Base-by-base conservation (phyloP, 768 basidiomycete genomes). In the Thelephora aurantiotincta region DNA sequence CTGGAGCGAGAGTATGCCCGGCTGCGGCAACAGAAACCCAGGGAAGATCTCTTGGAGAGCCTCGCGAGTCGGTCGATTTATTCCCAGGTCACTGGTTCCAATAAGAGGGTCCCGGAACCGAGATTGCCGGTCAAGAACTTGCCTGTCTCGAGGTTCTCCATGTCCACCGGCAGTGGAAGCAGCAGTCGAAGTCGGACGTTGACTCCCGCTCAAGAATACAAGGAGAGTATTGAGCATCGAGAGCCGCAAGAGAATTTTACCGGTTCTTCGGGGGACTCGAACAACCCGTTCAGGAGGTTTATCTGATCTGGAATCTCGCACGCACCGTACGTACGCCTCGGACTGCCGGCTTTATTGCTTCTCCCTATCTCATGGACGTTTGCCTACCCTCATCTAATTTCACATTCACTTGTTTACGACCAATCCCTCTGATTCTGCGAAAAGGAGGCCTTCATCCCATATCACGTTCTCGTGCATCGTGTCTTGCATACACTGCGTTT, bases 131-230 rank as follows among this genome's bases (percentile, higher is more conserved):
- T 84, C 52, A 49, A 51, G 13, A 65, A 70, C 26, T 58, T 66
- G 33, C 55, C 70, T 48, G 57, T 65, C 5, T 71, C 73, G 50
- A 65, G 74, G 46, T 72, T 74, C 57, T 79, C 75, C 19, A 73
- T 71, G 33, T 53, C 63, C 44, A 64, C 65, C 36, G 71, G 67
- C 34, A 68, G 65, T 18, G 49, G 58, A 50, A 53, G 56, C 56
- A 53, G 55, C 50, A 16, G 33, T 42, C 30, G 47, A 44, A 13
- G 45, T 57, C 34, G 52, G 45, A 57, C 58, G 43, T 59, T 53
- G 11, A 78, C 80, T 22, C 77, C 77, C 23, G 83, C 82, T 20
- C 73, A 81, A 65, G 64, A 59, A 46, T 82, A 82, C 51, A 75
- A 74, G 34, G 65, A 66, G 51, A 66, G 73, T 38, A 63, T 77